Conservation (phyloP, 2,329 filamentous ascomycete species). For the Alternaria novae-zelandiae region DNA sequence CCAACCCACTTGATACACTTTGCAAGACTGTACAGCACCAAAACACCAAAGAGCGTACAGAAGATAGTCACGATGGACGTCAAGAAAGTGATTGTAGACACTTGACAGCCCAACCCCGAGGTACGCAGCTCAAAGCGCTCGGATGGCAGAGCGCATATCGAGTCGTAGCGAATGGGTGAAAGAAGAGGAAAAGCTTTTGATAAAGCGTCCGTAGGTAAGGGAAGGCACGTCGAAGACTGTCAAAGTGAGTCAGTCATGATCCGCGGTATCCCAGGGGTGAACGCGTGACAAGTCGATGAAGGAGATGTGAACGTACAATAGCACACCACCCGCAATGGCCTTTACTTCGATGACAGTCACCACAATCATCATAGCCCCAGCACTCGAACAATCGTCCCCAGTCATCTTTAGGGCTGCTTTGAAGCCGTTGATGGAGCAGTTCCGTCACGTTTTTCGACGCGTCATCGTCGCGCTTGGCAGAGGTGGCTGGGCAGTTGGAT, state of each 20-base stretch:
- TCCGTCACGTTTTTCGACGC: slow-evolving; percentile 29
- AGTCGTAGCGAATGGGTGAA: slow-evolving; percentile 46
- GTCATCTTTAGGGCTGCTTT: slow-evolving; percentile 39
- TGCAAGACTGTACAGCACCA: slow-evolving; percentile 42
- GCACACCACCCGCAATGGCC: slow-evolving; percentile 55
- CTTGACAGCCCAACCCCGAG: slow-evolving; percentile 52
- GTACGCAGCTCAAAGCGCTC: slow-evolving; percentile 57
- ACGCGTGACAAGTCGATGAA: background rate
- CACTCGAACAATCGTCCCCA: slow-evolving; percentile 39
- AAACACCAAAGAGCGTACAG: slow-evolving; percentile 48
- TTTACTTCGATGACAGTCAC: slow-evolving; percentile 45
- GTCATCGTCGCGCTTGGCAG: slow-evolving; percentile 1
- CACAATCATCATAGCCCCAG: slow-evolving; percentile 46
- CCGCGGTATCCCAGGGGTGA: background rate
- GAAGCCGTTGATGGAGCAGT: slow-evolving; percentile 31
- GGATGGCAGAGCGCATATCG: slow-evolving; percentile 44
- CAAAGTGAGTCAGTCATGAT: background rate
- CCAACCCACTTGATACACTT: slow-evolving; percentile 21
- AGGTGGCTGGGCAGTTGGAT: slow-evolving; percentile 21
- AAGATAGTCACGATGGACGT: slow-evolving; percentile 53
- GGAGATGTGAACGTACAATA: slow-evolving; percentile 38
- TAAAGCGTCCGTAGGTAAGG: slow-evolving; percentile 47
- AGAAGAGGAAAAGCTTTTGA: slow-evolving; percentile 49
- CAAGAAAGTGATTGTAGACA: slow-evolving; percentile 55
- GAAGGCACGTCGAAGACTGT: slow-evolving; percentile 53